A percentile compares a stretch with the other conserved stretches of the same genome.
These are phyloP conservation scores for Falciphora oryzae DNA, from an alignment of 2,329 filamentous ascomycete genomes.

Conservation along the genomic window DNA sequence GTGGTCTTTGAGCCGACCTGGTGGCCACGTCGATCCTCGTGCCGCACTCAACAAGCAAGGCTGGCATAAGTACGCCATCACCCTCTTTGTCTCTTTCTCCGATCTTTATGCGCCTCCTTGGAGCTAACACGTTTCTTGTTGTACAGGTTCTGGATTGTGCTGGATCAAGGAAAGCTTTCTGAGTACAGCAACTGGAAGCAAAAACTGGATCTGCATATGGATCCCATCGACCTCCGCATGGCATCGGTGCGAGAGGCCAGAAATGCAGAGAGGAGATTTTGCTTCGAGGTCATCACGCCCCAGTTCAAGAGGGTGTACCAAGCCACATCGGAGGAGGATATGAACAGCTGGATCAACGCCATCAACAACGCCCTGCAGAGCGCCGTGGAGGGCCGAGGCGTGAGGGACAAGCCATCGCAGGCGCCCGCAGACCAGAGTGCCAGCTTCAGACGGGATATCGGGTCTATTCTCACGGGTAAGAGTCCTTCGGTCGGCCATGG, in stretches of 20 bases:
- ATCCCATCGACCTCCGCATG: conserved; percentile 94
- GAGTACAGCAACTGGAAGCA: conserved; percentile 99
- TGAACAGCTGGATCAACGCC: conserved; percentile 92
- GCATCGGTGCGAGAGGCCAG: conserved; percentile 94
- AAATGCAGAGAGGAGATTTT: conserved; percentile 90
- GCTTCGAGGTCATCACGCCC: conserved; percentile 97
- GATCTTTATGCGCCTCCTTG: neutral
- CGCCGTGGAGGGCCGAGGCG: conserved; percentile 77
- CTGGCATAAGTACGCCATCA: conserved; percentile 83
- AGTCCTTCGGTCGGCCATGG: conserved; percentile 62
- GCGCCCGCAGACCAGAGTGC: conserved; percentile 38
- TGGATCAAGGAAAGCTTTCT: conserved; percentile 92
- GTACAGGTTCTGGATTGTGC: conserved; percentile 89
- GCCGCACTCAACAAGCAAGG: conserved; percentile 86
- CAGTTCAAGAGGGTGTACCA: conserved; percentile 96
- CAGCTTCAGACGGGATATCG: conserved; percentile 73
- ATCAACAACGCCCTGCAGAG: conserved; percentile 98
- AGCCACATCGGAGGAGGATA: conserved; percentile 94
- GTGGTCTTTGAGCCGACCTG: conserved; percentile 89
- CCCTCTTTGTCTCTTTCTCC: neutral
- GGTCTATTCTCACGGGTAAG: conserved; percentile 88
- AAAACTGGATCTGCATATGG: conserved; percentile 92
- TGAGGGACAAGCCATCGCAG: conserved; percentile 44
- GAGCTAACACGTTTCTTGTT: neutral
- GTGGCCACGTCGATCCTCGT: conserved; percentile 90